Evolutionary conservation across 768 basidiomycete genomes (phyloP), one percentile per base, ranked within the genome.

Genomic region (Suillus weaverae): DNA sequence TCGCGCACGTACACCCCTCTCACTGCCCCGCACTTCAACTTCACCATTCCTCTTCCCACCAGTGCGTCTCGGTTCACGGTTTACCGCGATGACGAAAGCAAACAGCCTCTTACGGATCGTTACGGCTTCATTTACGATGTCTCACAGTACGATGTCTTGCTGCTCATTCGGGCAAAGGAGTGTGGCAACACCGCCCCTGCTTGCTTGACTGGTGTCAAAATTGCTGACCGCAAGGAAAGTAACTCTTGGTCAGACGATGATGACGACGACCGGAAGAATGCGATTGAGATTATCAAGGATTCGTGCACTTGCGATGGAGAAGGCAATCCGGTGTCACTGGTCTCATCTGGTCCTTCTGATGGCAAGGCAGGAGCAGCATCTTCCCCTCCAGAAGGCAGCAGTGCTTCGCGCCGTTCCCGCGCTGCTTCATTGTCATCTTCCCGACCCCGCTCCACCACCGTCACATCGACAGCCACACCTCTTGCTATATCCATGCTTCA

Each of bases 71-170:
- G 83, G 46, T 86, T 84, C 68, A 81, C 77, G 20, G 76, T 82
- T 22, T 81, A 85, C 59, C 80, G 80, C 22, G 81, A 82, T 53
- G 84, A 86, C 41, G 80, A 82, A 68, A 82, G 77, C 63, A 82
- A 84, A 60, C 81, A 85, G 56, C 86, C 86, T 4, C 78, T 95
- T 63, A 94, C 93, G 22, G 95, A 96, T 66, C 87, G 93, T 6
- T 96, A 89, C 70, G 95, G 95, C 0, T 96, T 96, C 79, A 89
- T 95, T 75, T 95, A 95, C 65, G 93, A 95, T 68, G 84, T 94
- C 1, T 86, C 88, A 3, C 84, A 87, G 69, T 93, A 94, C 70
- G 94, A 96, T 70, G 82, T 91, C 33, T 81, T 94, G 32, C 78
- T 97, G 16, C 82, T 96, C 33, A 74, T 90, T 10, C 83, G 91